Evolutionary conservation across 2,329 filamentous ascomycete species (phyloP), one percentile per base, ranked within the genome.

Genomic region (Coniochaeta prunicola): DNA sequence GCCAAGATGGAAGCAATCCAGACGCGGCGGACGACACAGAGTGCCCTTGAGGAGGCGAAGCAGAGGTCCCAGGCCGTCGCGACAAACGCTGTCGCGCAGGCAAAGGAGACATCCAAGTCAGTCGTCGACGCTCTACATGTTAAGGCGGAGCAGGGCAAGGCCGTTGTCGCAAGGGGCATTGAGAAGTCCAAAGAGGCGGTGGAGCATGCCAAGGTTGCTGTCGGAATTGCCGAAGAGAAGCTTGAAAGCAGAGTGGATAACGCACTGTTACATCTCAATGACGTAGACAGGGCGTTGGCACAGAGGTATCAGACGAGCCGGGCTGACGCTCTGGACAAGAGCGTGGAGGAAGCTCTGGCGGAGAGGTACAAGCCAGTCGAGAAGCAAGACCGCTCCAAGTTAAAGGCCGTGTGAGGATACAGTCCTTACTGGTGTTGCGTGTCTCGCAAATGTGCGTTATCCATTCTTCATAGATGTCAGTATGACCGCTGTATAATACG

Each of bases 341-440:
- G 74, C 53, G 78, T 81, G 21, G 76, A 81, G 61, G 78, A 85
- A 67, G 74, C 77, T 45, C 70, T 87, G 57, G 76, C 73, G 55
- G 80, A 85, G 67, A 74, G 83, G 64, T 86, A 86, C 66, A 76
- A 69, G 64, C 77, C 77, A 0, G 69, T 81, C 60, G 74, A 77
- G 45, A 64, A 76, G 67, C 73, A 74, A 64, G 76, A 80, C 61
- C 76, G 77, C 60, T 73, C 75, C 30, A 69, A 73, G 58, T n/a
- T 54, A 7, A 54, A 50, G 45, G 45, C 45, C 30, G 45, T 50
- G 6, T 50, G 45, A 50, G 40, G 36, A n/a, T n/a, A n/a, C n/a
- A n/a, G n/a, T n/a, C 36, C 9, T 68, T 80, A 60, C 69, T 76
- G 63, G 77, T 75, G 17, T 15, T 65, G 59, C 31, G 7, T 7